phyloP scores from a whole-genome alignment of 2,329 filamentous ascomycete species.

The Talaromyces funiculosus region DNA sequence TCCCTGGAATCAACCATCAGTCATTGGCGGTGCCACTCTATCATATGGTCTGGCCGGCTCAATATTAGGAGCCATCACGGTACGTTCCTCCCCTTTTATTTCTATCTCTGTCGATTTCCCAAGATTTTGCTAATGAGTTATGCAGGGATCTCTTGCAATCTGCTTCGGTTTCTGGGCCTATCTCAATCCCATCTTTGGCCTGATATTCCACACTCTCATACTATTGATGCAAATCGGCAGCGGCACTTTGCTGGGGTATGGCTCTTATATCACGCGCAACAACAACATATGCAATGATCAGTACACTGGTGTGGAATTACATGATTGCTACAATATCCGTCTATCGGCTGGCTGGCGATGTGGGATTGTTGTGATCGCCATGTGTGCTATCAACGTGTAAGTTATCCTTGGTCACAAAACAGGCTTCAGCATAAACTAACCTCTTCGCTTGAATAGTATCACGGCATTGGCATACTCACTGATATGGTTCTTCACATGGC shows the following conservation, averaged over 20 bases:
- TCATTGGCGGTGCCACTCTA: neutral
- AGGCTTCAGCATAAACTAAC: neutral
- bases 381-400: slow-evolving; percentile 4
- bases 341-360: slow-evolving; percentile 4
- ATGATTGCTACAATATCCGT: neutral
- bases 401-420: no score
- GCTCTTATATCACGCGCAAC: slow-evolving; percentile 10
- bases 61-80: neutral
- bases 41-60: neutral
- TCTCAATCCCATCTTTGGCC: neutral
- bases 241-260: slow-evolving; percentile 4
- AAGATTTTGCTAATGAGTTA: neutral
- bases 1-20: neutral
- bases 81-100: neutral
- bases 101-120: neutral
- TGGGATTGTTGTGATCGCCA: slow-evolving; percentile 3
- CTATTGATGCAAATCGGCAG: neutral
- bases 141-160: neutral
- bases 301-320: neutral
- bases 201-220: neutral
- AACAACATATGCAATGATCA: neutral
- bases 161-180: neutral
- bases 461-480: neutral
- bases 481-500: neutral
- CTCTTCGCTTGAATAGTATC: neutral